Percentiles rank a stretch among this genome's conserved stretches.
These are phyloP conservation scores for Diplosphaera chodatii DNA, from an alignment of 139 green algal genomes.

Conservation along the genomic window DNA sequence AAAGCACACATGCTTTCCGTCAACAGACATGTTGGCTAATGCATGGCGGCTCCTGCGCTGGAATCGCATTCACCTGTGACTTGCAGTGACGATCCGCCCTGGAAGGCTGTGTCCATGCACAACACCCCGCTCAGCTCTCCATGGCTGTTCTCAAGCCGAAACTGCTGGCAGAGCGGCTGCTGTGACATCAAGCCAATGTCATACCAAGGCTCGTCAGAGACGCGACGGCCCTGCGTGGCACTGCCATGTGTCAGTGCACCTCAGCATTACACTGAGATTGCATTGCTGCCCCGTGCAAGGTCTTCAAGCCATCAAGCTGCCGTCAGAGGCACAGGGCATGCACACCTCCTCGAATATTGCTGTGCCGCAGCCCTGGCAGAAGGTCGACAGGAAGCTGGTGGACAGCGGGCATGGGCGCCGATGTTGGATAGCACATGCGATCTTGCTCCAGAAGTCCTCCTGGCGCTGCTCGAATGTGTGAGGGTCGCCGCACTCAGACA, in stretches of 20 bases:
- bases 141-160: not conserved
- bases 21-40: no score
- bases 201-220: not conserved
- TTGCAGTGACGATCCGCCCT: not conserved
- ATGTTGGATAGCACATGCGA: not conserved
- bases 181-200: not conserved
- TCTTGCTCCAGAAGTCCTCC: not conserved
- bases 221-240: not conserved
- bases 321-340: no score
- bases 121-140: not conserved
- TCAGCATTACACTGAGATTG: no score
- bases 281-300: no score
- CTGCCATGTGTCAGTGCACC: not conserved
- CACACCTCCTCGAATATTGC: no score
- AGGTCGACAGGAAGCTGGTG: not conserved
- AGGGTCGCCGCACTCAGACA: slow-evolving; percentile 34
- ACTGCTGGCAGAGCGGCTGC: not conserved
- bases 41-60: not conserved
- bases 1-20: no score
- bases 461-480: not conserved
- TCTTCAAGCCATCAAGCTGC: no score
- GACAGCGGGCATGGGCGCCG: not conserved
- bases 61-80: not conserved
- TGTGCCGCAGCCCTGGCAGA: not conserved
- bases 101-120: not conserved